Evolutionary conservation across 1,284 basidiomycete species (phyloP), one percentile per base, ranked within the genome.

Genomic region (Austroboletus novae-zelandiae): DNA sequence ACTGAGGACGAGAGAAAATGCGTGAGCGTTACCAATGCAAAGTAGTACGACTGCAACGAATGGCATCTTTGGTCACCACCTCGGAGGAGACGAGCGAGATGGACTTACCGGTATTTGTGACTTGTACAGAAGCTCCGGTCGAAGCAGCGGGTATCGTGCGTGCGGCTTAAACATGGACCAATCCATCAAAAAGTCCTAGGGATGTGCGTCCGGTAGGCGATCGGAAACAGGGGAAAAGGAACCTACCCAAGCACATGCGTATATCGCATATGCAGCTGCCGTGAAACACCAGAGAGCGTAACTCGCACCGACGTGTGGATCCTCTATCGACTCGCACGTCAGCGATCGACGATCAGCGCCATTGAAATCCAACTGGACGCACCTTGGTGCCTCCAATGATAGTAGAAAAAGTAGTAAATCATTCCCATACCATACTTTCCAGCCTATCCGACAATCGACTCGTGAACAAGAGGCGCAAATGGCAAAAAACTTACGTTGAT

Each of bases 371-470:
- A n/a, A 14, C 29, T 36, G n/a, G 25, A 59, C 74, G 42, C 48
- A 86, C 89, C 82, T 53, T 78, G 67, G 47, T 83, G 75, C 56
- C 86, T 74, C 92, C 92, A 95, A 35, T 80, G 62, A 53, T 78
- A 87, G 63, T 89, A 93, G 50, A 81, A 76, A 9, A 85, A 67
- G 61, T 83, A 85, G 45, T 75, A 77, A 1, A 86, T 43, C 17
- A 94, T 84, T 0, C 84, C 84, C 36, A 77, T 73, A 2, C 72
- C 74, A 61, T 94, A 94, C 71, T 93, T 93, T 7, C 90, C 90
- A 15, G 80, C 89, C 89, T 91, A 48, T 30, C 20, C 18, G 15
- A n/a, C n/a, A 41, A 42, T 31, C 1, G 15, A 6, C 18, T 5
- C 14, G 17, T 64, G n/a, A 58, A 14, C 20, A 41, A 14, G 25